A percentile compares a stretch with the other conserved stretches of the same genome.
phyloP scores from a whole-genome alignment of 768 basidiomycete species.

The Macrocybe gigantea region DNA sequence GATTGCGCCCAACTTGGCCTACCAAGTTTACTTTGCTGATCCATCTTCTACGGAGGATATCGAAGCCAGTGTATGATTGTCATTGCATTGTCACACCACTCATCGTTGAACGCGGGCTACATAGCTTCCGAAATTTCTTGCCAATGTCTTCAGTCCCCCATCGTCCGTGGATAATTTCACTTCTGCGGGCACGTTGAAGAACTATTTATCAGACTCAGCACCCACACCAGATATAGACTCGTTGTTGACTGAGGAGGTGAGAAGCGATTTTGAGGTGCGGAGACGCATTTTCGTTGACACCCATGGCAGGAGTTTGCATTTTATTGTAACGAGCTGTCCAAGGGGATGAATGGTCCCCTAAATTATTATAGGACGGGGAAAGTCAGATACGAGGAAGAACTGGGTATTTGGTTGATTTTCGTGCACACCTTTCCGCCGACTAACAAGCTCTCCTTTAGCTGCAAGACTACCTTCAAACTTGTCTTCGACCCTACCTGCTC shows the following conservation, averaged over 20 bases:
- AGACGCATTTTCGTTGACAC: neutral
- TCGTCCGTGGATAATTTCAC: slow-evolving; percentile 13
- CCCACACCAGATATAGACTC: no score
- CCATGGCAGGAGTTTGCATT: slow-evolving; percentile 48
- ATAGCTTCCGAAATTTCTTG: slow-evolving; percentile 34
- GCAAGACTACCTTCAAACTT: slow-evolving; percentile 38
- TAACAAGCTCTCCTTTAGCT: slow-evolving; percentile 20
- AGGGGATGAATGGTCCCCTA: slow-evolving; percentile 65
- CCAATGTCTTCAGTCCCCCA: slow-evolving; percentile 20
- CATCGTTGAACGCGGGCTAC: neutral
- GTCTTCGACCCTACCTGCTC: slow-evolving; percentile 45
- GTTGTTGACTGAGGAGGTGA: slow-evolving; percentile 19
- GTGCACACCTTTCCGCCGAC: neutral
- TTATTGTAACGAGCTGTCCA: slow-evolving; percentile 39
- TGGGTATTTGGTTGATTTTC: slow-evolving; percentile 19
- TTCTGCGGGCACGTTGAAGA: neutral
- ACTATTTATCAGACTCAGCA: no score
- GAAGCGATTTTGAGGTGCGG: neutral
- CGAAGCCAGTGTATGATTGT: slow-evolving; percentile 43
- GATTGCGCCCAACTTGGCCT: slow-evolving; percentile 52
- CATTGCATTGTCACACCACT: neutral
- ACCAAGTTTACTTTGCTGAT: slow-evolving; percentile 63
- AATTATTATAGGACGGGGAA: slow-evolving; percentile 69
- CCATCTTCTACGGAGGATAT: slow-evolving; percentile 47
- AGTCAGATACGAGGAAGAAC: slow-evolving; percentile 63